Percentiles rank a stretch among this genome's conserved stretches.
Conservation (phyloP, 345 rosid species). For the Firmiana major region DNA sequence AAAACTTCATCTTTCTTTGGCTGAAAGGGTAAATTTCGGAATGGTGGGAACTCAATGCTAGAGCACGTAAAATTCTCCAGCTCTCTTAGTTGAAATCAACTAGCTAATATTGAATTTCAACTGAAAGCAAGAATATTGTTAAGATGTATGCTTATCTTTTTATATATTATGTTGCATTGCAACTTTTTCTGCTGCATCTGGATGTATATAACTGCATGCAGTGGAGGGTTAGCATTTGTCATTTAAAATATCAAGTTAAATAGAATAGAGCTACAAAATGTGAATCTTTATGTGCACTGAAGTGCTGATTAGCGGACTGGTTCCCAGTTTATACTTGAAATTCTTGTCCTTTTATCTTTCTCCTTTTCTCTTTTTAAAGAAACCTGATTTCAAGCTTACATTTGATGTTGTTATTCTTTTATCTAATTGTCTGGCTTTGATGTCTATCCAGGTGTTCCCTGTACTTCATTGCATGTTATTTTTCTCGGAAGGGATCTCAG, state of each 20-base stretch:
- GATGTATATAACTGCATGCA: not conserved
- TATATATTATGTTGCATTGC: not conserved
- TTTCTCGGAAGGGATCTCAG: constrained; percentile 79
- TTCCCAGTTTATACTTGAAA: not conserved
- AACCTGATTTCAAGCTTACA: constrained; percentile 2
- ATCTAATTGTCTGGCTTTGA: constrained; percentile 15
- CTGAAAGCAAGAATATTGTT: not conserved
- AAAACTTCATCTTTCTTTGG: not conserved
- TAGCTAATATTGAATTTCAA: not conserved
- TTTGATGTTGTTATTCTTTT: not conserved
- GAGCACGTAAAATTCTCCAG: not conserved
- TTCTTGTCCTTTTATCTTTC: not conserved
- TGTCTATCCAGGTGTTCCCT: constrained; percentile 63
- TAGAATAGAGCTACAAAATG: not conserved
- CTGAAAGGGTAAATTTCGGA: not conserved
- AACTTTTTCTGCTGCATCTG: not conserved
- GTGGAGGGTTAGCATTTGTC: not conserved
- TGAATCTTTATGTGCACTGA: not conserved
- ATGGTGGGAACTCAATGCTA: not conserved
- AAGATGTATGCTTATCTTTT: not conserved
- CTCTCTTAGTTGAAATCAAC: not conserved
- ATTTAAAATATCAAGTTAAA: not conserved
- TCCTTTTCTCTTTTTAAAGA: not conserved
- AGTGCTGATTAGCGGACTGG: not conserved
- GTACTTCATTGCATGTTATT: constrained; percentile 76